phyloP scores from a whole-genome alignment of 1,284 basidiomycete species.

The Sutorius eximius region DNA sequence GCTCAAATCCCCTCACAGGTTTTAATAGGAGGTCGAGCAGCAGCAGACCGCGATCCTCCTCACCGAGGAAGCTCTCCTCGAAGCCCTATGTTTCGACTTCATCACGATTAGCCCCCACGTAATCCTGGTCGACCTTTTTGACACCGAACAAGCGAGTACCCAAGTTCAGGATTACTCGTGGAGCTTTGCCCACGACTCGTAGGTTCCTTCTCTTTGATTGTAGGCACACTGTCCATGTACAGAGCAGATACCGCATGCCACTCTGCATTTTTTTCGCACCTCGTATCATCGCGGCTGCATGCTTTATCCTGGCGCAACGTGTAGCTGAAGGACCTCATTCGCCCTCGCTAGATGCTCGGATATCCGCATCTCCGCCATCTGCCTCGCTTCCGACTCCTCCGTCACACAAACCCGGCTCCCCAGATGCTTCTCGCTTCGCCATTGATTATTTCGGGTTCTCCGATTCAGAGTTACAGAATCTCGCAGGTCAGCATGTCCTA shows the following conservation, averaged over 20 bases:
- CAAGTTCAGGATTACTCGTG: slow-evolving; percentile 72
- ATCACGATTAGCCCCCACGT: slow-evolving; percentile 82
- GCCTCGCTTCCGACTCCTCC: slow-evolving; percentile 72
- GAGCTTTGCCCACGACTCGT: slow-evolving; percentile 85
- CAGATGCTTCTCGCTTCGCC: slow-evolving; percentile 65
- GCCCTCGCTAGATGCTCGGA: slow-evolving; percentile 67
- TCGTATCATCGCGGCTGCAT: slow-evolving; percentile 68
- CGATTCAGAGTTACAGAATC: slow-evolving; percentile 52
- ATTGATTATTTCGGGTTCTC: slow-evolving; percentile 65
- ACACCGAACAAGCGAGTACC: slow-evolving; percentile 46
- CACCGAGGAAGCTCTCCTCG: slow-evolving; percentile 82
- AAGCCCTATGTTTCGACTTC: slow-evolving; percentile 91
- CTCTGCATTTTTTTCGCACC: slow-evolving; percentile 68
- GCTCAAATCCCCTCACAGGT: slow-evolving; percentile 8
- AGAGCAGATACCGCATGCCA: slow-evolving; percentile 68
- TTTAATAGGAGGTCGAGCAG: slow-evolving; percentile 65
- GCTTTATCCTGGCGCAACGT: slow-evolving; percentile 71
- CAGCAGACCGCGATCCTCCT: slow-evolving; percentile 74
- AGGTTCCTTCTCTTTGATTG: slow-evolving; percentile 33
- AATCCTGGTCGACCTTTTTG: slow-evolving; percentile 67
- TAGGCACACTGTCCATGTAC: slow-evolving; percentile 10
- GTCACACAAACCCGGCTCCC: slow-evolving; percentile 68
- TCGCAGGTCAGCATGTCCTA: slow-evolving; percentile 52
- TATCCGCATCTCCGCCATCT: slow-evolving; percentile 59
- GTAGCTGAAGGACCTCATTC: slow-evolving; percentile 69